phyloP scores from a whole-genome alignment of 768 basidiomycete species.

The Xerocomellus amylosporus region DNA sequence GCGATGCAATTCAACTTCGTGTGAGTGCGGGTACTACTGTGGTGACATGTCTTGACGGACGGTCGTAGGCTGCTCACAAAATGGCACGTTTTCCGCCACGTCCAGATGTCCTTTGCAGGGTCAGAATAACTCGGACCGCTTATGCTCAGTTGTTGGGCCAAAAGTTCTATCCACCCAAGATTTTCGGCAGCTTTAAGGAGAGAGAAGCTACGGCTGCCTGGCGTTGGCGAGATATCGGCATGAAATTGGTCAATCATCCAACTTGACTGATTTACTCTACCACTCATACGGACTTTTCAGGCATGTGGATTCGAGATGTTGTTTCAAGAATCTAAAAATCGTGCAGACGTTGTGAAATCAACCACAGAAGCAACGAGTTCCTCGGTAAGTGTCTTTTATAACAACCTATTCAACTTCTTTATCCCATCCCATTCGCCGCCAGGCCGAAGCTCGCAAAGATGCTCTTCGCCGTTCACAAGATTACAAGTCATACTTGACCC shows the following conservation, averaged over 20 bases:
- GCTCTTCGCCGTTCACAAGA: conserved; percentile 63
- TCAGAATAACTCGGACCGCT: conserved; percentile 83
- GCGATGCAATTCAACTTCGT: conserved; percentile 86
- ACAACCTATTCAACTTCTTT: not conserved
- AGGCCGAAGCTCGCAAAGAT: conserved; percentile 69
- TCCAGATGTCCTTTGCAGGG: conserved; percentile 54
- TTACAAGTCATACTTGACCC: conserved; percentile 68
- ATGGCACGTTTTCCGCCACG: conserved; percentile 89
- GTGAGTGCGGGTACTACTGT: conserved; percentile 43
- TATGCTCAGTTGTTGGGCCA: conserved; percentile 94
- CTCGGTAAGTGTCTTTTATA: conserved; percentile 45
- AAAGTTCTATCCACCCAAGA: conserved; percentile 86
- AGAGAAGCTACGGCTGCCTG: conserved; percentile 62
- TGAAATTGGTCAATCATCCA: conserved; percentile 74
- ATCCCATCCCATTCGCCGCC: not conserved
- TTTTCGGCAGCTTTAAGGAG: conserved; percentile 76
- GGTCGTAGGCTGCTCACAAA: conserved; percentile 71
- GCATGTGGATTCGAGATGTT: conserved; percentile 97
- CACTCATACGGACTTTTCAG: conserved; percentile 36
- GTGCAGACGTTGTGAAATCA: conserved; percentile 38
- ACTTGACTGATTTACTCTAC: not conserved
- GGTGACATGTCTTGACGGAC: conserved; percentile 2
- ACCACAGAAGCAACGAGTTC: conserved; percentile 39
- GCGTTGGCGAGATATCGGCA: conserved; percentile 82
- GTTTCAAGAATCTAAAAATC: conserved; percentile 77